Conservation (phyloP, 2,329 filamentous ascomycete genomes). For the Lasiodiplodia sp. region DNA sequence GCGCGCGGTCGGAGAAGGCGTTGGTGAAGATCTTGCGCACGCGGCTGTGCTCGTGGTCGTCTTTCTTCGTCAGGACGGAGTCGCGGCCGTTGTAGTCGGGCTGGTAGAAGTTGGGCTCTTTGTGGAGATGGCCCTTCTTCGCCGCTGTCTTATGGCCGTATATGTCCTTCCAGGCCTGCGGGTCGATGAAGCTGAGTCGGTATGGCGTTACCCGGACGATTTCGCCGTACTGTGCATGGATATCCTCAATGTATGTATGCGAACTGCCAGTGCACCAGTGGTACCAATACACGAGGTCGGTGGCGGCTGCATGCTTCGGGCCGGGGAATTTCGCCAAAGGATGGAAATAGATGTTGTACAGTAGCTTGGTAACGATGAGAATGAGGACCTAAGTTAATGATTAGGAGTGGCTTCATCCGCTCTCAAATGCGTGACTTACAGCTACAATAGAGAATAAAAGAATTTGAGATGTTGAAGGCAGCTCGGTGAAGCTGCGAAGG, state of each 20-base stretch:
- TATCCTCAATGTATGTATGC: slow-evolving; percentile 35
- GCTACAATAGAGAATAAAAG: no score
- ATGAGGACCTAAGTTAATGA: no score
- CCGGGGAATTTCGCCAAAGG: slow-evolving; percentile 45
- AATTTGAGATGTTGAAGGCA: no score
- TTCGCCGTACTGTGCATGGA: slow-evolving; percentile 52
- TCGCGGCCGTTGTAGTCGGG: slow-evolving; percentile 42
- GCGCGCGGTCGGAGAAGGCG: slow-evolving; percentile 50
- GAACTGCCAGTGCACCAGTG: slow-evolving; percentile 38
- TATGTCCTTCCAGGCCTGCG: slow-evolving; percentile 45
- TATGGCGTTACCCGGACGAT: slow-evolving; percentile 51
- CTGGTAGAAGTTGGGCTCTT: slow-evolving; percentile 11
- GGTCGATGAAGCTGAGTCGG: slow-evolving; percentile 53
- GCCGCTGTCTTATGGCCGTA: slow-evolving; percentile 22
- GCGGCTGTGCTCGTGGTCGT: slow-evolving; percentile 51
- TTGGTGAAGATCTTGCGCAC: slow-evolving; percentile 49
- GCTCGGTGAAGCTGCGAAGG: no score
- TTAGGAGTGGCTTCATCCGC: no score
- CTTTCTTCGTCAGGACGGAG: slow-evolving; percentile 39
- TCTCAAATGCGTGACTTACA: no score
- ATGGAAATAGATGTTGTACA: slow-evolving; percentile 4
- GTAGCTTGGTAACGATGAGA: no score
- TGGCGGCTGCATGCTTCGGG: slow-evolving; percentile 45
- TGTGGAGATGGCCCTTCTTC: slow-evolving; percentile 1
- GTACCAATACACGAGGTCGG: slow-evolving; percentile 41